phyloP scores from a whole-genome alignment of 1,139 yeast genomes.

The Candida labiduridarum region DNA sequence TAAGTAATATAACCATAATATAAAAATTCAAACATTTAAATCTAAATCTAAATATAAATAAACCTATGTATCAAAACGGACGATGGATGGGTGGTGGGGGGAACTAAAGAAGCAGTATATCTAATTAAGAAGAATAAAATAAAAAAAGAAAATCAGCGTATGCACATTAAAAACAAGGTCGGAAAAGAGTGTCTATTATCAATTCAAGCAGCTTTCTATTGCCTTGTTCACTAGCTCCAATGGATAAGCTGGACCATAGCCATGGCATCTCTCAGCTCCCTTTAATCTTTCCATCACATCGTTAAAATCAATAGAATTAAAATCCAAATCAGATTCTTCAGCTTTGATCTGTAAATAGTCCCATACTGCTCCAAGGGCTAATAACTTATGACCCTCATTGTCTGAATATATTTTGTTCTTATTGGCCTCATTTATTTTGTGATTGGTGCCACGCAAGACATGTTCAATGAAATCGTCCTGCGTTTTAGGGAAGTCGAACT shows the following conservation, averaged over 20 bases:
- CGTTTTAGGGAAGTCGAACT: slow-evolving; percentile 39
- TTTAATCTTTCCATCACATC: slow-evolving; percentile 58
- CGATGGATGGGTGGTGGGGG: background rate
- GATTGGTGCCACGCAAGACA: slow-evolving; percentile 28
- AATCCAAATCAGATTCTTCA: slow-evolving; percentile 47
- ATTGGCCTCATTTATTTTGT: slow-evolving; percentile 20
- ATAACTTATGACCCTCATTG: slow-evolving; percentile 43
- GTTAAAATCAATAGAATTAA: slow-evolving; percentile 54
- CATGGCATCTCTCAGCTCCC: slow-evolving; percentile 78
- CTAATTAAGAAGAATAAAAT: background rate
- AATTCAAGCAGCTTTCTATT: slow-evolving; percentile 12
- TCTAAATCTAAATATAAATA: background rate
- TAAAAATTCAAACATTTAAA: background rate
- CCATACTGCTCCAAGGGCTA: slow-evolving; percentile 84
- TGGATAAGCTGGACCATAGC: slow-evolving; percentile 80
- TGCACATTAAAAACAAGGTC: too few relatives aligned
- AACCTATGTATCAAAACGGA: background rate
- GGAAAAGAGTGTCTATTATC: background rate
- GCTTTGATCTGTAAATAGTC: slow-evolving; percentile 60
- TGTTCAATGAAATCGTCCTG: slow-evolving; percentile 39
- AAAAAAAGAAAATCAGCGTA: background rate
- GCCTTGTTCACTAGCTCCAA: slow-evolving; percentile 45
- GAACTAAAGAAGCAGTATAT: background rate
- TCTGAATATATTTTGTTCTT: slow-evolving; percentile 39
- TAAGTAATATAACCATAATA: too few relatives aligned